A percentile compares a stretch with the other conserved stretches of the same genome.
Evolutionary conservation across 2,329 filamentous ascomycete species (phyloP).

Genomic region (Fusarium subtropicale): DNA sequence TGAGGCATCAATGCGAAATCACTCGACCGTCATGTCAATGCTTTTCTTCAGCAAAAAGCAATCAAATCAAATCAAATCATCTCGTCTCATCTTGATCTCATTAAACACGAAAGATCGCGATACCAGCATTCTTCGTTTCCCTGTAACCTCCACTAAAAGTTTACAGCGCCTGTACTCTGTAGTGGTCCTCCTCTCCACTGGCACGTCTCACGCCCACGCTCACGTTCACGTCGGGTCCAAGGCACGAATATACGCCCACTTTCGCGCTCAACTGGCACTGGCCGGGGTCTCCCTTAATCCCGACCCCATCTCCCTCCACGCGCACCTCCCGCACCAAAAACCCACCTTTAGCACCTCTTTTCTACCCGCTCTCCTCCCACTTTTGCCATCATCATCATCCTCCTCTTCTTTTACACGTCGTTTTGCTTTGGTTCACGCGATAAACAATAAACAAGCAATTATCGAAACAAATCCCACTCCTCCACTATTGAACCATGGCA

Average conservation of each 20-base stretch:
- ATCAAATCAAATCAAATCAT: background rate
- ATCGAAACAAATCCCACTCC: background rate
- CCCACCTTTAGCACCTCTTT: conserved; percentile 38
- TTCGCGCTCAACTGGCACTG: conserved; percentile 14
- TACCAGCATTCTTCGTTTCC: conserved; percentile 21
- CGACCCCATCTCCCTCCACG: conserved; percentile 40
- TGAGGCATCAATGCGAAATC: conserved; percentile 20
- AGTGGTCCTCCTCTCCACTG: background rate
- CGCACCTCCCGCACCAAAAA: conserved; percentile 39
- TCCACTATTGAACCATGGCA: conserved; percentile 58
- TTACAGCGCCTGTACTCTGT: background rate
- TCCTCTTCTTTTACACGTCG: conserved; percentile 23
- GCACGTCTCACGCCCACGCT: background rate
- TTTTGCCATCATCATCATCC: conserved; percentile 9
- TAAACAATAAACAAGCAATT: conserved; percentile 32
- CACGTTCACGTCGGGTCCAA: conserved; percentile 29
- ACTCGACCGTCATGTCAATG: background rate
- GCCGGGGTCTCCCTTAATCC: conserved; percentile 34
- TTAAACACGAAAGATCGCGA: conserved; percentile 17
- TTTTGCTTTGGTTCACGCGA: conserved; percentile 23
- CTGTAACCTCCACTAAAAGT: background rate
- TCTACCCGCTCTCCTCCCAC: conserved; percentile 38
- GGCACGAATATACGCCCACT: conserved; percentile 32
- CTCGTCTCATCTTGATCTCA: background rate
- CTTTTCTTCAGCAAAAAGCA: background rate